Base-by-base conservation (phyloP, 2,329 filamentous ascomycete species). In the Colletotrichum orbiculare region DNA sequence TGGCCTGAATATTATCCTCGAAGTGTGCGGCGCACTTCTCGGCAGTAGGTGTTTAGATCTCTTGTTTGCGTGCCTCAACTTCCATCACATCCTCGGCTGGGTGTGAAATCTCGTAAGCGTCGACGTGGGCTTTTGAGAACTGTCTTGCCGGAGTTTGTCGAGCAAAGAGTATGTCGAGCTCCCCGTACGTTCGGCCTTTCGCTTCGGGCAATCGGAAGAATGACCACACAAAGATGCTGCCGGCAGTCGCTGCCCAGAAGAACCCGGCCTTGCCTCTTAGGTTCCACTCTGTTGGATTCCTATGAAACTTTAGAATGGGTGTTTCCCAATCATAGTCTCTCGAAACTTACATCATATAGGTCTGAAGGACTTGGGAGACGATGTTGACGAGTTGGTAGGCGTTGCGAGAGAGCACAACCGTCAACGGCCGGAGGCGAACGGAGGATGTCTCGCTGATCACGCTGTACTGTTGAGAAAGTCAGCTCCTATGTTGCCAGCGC, bases 171-270 rank as follows among this genome's bases (percentile, higher is more conserved):
- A 82, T 75, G 57, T 87, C 85, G 1, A 87, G 76, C 72, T 87
- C 84, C 68, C 84, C 83, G 49, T 84, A 82, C 0, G 82, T 83
- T 25, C 82, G 77, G 2, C 78, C 81, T 46, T 81, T 82, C 0
- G 83, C 81, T 72, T 87, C 85, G 6, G 83, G 83, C 8, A 85
- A 72, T 17, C 81, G 82, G 70, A 84, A 84, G 68, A 76, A 85
- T 1, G 81, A 78, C 78, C 85, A 88, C 1, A 80, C 69, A 4
- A 84, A 77, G 25, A 81, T 75, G 6, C 79, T 60, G 17, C 82
- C 73, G 61, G 81, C 80, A 17, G 82, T 77, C 6, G 72, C 74
- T 1, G 73, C 77, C 77, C 79, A 82, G 68, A 82, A 78, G 63
- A 78, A 83, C 64, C 83, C 73, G 0, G 77, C 78, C 68, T 79